Percentiles rank a stretch among this genome's conserved stretches.
phyloP scores from a whole-genome alignment of 2,329 filamentous ascomycete species.

The Colletotrichum chlorophyti region DNA sequence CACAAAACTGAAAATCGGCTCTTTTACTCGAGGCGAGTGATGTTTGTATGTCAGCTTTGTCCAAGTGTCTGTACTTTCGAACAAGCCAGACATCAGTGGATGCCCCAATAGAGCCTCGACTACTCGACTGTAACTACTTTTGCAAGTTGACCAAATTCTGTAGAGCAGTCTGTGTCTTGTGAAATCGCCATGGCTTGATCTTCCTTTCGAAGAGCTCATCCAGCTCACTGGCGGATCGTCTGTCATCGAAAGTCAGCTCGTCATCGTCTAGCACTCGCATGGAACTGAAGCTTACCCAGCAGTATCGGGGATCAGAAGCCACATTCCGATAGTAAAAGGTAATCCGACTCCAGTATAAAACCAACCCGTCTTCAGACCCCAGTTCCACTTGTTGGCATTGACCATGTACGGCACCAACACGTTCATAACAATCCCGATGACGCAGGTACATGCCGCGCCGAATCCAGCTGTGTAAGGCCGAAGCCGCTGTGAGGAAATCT shows the following conservation, averaged over 20 bases:
- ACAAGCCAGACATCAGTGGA: too few species aligned
- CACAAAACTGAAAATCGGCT: too few species aligned
- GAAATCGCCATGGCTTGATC: slow-evolving; percentile 35
- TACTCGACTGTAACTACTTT: background rate
- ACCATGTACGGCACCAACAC: slow-evolving; percentile 40
- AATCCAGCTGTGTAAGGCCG: slow-evolving; percentile 40
- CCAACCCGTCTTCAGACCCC: slow-evolving; percentile 39
- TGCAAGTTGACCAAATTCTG: slow-evolving; percentile 3
- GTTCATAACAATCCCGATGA: slow-evolving; percentile 29
- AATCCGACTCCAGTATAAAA: slow-evolving; percentile 37
- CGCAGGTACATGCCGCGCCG: slow-evolving; percentile 34
- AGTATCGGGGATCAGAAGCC: slow-evolving; percentile 28
- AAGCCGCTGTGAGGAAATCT: slow-evolving; percentile 43
- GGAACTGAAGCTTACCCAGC: slow-evolving; percentile 14
- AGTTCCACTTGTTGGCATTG: slow-evolving; percentile 38
- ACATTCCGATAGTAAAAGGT: slow-evolving; percentile 35
- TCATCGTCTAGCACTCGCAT: too few species aligned
- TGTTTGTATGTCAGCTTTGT: too few species aligned
- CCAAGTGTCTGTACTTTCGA: too few species aligned
- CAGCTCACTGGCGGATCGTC: slow-evolving; percentile 34
- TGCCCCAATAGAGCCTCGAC: too few species aligned
- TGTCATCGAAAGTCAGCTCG: too few species aligned
- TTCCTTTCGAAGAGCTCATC: slow-evolving; percentile 38
- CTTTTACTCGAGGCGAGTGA: too few species aligned
- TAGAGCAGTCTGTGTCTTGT: slow-evolving; percentile 26